Evolutionary conservation across 2,329 filamentous ascomycete genomes (phyloP), one percentile per base, ranked within the genome.

Genomic region (Aspergillus melleus): DNA sequence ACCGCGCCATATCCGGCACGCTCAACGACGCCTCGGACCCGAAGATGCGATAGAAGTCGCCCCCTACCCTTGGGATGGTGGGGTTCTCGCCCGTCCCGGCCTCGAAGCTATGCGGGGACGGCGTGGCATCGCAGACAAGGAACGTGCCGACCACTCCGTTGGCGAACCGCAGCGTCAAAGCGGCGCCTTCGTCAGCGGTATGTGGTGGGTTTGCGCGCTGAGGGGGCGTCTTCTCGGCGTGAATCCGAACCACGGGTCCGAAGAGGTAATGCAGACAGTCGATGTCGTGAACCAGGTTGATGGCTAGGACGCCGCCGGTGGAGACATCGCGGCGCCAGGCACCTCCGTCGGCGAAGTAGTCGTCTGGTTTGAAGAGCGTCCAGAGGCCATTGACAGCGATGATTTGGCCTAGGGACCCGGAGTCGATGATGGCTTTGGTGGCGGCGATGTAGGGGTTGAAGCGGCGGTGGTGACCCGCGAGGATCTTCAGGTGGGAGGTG

Each of bases 231-330:
- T 76, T 72, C 63, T 87, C 81, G 0, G 82, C 84, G 36, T 82
- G 79, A 0, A 87, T 80, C 0, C 80, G 74, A 0, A 68, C 67
- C 26, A 88, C 82, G 0, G 82, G 79, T 0, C 84, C 84, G 26
- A 87, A 78, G 1, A 87, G 72, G 68, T 82, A 81, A 51, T 86
- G 84, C 19, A 88, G 72, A 0, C 86, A 72, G 61, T 87, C 85
- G 44, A 87, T 74, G 53, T 88, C 85, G 65, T 88, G 85, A n/a
- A 87, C 79, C 49, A 87, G 72, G 65, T 87, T 88, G 61, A 86
- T 86, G 2, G 82, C 72, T 8, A 87, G 72, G 0, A 82, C 79
- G 0, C 84, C 84, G 2, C 84, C 84, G 1, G 80, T 81, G 2
- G 74, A 70, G 2, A 71, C 66, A 6, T 62, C 64, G 4, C 77